These are phyloP conservation scores for Aspergillus sp. DNA, from an alignment of 2,329 filamentous ascomycete genomes.

Conservation along the genomic window DNA sequence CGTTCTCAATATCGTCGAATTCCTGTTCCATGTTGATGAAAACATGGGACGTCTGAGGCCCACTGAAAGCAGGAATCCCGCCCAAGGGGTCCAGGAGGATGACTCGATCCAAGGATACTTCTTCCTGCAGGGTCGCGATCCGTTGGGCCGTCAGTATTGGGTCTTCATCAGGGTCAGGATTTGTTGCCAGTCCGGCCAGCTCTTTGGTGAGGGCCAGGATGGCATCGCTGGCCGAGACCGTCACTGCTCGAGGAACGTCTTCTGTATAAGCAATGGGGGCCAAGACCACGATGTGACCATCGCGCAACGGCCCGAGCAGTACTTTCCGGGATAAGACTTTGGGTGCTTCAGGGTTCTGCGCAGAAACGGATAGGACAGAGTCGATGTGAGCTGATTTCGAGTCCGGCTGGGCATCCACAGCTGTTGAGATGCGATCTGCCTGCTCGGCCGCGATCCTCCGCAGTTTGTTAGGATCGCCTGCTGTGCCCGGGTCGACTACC, in stretches of 20 bases:
- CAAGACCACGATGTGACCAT: constrained; percentile 71
- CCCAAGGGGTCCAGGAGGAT: constrained; percentile 87
- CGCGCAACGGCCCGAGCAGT: constrained; percentile 65
- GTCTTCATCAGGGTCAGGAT: constrained; percentile 46
- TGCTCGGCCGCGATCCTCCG: constrained; percentile 60
- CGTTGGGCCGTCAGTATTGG: constrained; percentile 42
- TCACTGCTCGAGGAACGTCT: constrained; percentile 50
- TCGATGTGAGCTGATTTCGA: constrained; percentile 70
- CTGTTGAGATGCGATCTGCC: constrained; percentile 70
- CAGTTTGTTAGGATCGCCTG: constrained; percentile 40
- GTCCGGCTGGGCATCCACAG: constrained; percentile 69
- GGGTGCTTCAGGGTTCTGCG: constrained; percentile 36
- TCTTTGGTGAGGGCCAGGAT: constrained; percentile 76
- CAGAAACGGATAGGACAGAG: constrained; percentile 49
- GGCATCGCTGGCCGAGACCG: constrained; percentile 62
- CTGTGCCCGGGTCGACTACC: constrained; percentile 69
- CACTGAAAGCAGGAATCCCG: constrained; percentile 70
- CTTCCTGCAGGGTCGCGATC: constrained; percentile 46
- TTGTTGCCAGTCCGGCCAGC: constrained; percentile 66
- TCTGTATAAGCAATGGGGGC: constrained; percentile 63
- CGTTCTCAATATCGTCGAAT: constrained; percentile 66
- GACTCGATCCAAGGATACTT: constrained; percentile 74
- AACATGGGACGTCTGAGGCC: constrained; percentile 66
- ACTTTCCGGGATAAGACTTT: constrained; percentile 49
- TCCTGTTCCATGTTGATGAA: constrained; percentile 96